Evolutionary conservation across 345 rosid species (phyloP).

Genomic region (Physaria fendleri): DNA sequence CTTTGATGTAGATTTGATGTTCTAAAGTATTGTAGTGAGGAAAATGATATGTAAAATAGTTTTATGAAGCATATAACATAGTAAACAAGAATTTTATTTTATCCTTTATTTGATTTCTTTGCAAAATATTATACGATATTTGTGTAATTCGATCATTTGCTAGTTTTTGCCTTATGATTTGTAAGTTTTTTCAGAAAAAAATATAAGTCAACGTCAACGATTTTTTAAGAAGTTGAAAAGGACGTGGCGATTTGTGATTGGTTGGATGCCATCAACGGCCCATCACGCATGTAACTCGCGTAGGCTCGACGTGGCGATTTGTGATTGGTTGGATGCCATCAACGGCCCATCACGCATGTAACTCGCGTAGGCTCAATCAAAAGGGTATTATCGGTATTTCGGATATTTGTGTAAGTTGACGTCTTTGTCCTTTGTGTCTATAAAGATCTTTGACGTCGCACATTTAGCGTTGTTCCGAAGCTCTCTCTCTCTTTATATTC

Average conservation of each 20-base stretch:
- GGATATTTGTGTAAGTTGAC: too few relatives aligned
- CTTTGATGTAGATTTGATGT: constrained; percentile 15
- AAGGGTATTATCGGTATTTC: too few relatives aligned
- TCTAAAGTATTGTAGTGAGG: constrained; percentile 19
- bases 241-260: neutral
- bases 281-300: constrained; percentile 23
- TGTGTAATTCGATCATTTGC: too few relatives aligned
- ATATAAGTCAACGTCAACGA: constrained; percentile 12
- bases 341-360: constrained; percentile 3
- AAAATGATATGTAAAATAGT: constrained; percentile 22
- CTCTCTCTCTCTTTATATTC: neutral
- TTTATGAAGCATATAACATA: constrained; percentile 29
- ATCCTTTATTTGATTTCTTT: too few relatives aligned
- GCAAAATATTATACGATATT: too few relatives aligned
- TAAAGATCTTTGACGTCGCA: constrained; percentile 22
- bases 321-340: constrained; percentile 13
- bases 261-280: constrained; percentile 13
- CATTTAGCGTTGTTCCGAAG: constrained; percentile 23
- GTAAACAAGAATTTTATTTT: neutral
- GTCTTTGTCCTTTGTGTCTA: neutral
- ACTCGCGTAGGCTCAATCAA: neutral
- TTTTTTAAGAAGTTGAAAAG: neutral
- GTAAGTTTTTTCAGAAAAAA: too few relatives aligned
- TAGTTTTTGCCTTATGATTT: too few relatives aligned
- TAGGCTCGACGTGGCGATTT: neutral